These are phyloP conservation scores for Calonectria multiphialidica DNA, from an alignment of 2,329 filamentous ascomycete genomes.

Conservation along the genomic window DNA sequence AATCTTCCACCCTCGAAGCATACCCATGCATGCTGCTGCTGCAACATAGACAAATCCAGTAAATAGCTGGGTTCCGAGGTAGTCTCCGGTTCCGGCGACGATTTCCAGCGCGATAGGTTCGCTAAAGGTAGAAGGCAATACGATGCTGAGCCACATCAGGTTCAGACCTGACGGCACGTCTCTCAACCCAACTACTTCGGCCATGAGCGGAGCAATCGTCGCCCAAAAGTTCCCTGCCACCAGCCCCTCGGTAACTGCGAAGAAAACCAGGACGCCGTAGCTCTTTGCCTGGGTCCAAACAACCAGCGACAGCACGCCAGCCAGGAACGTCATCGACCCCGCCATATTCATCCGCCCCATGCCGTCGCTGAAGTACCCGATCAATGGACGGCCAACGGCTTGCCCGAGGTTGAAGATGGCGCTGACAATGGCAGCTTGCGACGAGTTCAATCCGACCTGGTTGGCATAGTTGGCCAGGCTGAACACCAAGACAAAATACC, in stretches of 20 bases:
- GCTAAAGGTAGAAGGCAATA: conserved; percentile 77
- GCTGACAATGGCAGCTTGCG: conserved; percentile 78
- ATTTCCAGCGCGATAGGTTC: conserved; percentile 74
- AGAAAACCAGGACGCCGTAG: conserved; percentile 78
- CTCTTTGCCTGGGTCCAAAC: conserved; percentile 78
- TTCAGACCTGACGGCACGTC: conserved; percentile 76
- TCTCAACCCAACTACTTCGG: conserved; percentile 79
- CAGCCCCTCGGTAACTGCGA: conserved; percentile 76
- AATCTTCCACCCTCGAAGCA: conserved; percentile 54
- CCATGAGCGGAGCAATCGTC: conserved; percentile 76
- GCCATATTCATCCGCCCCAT: conserved; percentile 82
- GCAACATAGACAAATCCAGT: conserved; percentile 71
- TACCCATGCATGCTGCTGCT: conserved; percentile 51
- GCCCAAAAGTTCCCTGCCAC: conserved; percentile 81
- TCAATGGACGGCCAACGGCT: conserved; percentile 76
- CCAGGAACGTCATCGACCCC: conserved; percentile 71
- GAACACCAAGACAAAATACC: conserved; percentile 81
- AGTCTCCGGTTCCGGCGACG: conserved; percentile 56
- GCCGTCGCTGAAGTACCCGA: conserved; percentile 79
- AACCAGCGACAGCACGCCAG: conserved; percentile 74
- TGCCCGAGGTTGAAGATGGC: conserved; percentile 79
- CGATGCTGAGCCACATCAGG: conserved; percentile 78
- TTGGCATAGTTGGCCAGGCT: conserved; percentile 80
- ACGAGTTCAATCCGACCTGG: conserved; percentile 73
- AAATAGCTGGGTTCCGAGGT: conserved; percentile 68